Evolutionary conservation across 345 rosid species (phyloP).

Genomic region (Leavenworthia alabamica): DNA sequence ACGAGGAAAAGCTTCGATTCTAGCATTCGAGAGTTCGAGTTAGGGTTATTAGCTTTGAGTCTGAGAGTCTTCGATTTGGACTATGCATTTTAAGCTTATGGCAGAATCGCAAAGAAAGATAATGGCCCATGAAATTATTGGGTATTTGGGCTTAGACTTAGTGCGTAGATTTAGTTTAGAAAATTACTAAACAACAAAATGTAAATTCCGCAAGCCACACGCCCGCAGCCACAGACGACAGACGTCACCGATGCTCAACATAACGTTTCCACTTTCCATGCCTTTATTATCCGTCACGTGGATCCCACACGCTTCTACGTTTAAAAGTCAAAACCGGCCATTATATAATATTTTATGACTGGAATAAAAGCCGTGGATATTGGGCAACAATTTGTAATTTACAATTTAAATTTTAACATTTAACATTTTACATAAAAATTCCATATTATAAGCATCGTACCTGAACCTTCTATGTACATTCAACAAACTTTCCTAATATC

Average conservation of each 20-base stretch:
- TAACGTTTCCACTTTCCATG: conserved; percentile 10
- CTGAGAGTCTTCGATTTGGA: too few species aligned
- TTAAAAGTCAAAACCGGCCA: background rate
- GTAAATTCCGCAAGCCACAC: too few species aligned
- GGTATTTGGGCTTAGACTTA: too few species aligned
- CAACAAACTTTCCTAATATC: background rate
- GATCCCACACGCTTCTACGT: background rate
- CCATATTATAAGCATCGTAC: background rate
- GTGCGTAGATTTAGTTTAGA: too few species aligned
- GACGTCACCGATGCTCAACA: background rate
- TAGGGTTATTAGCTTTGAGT: too few species aligned
- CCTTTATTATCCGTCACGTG: background rate
- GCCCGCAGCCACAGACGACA: conserved; percentile 1
- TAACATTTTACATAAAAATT: too few species aligned
- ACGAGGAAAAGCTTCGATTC: too few species aligned
- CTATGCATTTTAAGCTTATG: too few species aligned
- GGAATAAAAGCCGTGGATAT: background rate
- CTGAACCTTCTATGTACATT: background rate
- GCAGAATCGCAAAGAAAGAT: too few species aligned
- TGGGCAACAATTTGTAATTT: background rate
- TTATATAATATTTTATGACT: background rate
- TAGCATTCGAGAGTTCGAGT: too few species aligned
- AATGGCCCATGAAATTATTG: too few species aligned
- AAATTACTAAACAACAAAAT: too few species aligned
- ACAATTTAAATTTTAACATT: background rate